phyloP scores from a whole-genome alignment of 371 early-diverging fungal genomes.

The Mortierella sp. region DNA sequence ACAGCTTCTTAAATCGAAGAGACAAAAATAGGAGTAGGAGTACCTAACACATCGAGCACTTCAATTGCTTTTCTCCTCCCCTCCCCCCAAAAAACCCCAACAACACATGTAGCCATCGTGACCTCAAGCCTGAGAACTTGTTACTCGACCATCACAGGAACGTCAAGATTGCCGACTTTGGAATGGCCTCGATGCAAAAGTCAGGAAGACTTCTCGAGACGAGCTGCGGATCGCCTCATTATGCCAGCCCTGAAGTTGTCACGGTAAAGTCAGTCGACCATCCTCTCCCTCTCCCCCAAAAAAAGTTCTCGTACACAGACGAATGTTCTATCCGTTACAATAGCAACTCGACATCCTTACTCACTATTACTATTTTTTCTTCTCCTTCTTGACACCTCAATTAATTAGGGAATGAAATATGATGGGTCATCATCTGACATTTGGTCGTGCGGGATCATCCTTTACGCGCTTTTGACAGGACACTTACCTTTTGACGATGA shows the following conservation, averaged over 20 bases:
- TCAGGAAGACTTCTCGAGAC: conserved; percentile 80
- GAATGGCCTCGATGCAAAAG: conserved; percentile 88
- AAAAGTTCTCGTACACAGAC: background rate
- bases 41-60: background rate
- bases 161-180: conserved; percentile 90
- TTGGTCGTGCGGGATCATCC: conserved; percentile 95
- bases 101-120: conserved; percentile 85
- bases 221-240: conserved; percentile 93
- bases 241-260: conserved; percentile 95
- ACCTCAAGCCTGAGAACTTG: conserved; percentile 97
- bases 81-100: background rate
- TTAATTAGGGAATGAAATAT: conserved; percentile 74
- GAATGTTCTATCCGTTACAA: background rate
- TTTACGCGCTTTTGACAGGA: conserved; percentile 91
- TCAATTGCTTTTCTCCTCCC: background rate
- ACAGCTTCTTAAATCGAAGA: background rate
- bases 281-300: too few relatives aligned
- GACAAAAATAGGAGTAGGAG: background rate
- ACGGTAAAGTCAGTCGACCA: conserved; percentile 48
- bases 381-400: background rate
- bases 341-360: background rate
- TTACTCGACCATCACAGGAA: conserved; percentile 87
- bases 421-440: conserved; percentile 91
- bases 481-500: conserved; percentile 96
- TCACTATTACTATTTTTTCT: background rate